Base-by-base conservation (phyloP, 768 basidiomycete species). In the Daedaleopsis sinensis region DNA sequence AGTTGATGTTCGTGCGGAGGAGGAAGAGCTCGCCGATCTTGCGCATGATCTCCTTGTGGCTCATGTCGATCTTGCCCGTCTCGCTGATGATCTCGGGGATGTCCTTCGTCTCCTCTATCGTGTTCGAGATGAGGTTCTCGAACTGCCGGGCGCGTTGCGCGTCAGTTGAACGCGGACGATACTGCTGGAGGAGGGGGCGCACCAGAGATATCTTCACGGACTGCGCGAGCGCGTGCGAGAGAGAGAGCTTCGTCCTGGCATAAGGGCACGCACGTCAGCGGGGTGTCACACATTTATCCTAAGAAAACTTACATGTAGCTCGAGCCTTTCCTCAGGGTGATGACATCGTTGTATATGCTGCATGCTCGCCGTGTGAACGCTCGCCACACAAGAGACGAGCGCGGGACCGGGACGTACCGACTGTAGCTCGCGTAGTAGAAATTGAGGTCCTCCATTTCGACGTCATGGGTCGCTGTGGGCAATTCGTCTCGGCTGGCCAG, bases 361-460 rank as follows among this genome's bases (percentile, higher is more conserved):
- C 27, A 36, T 10, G 21, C 18, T 21, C 18, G 42, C 53, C 57
- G 61, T 38, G 21, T 43, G 58, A 65, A 52, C 56, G 59, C 52
- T 43, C 37, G 55, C 57, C 57, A 57, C 50, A 38, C 48, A 16
- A 56, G 19, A 43, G 58, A 35, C 58, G 54, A 8, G 35, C 24
- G 53, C 19, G 48, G 7, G 27, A 15, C 42, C 51, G 10, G 44
- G 19, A 43, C 58, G 24, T 72, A 91, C 93, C 96, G 87, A 72
- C 94, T 96, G 72, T 98, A 98, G 69, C 95, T 94, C 8, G 96
- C 96, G 71, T 96, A 96, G 70, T 98, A 98, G 74, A 89, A 97
- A 76, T 96, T 96, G 37, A 98, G 78, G 71, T 98, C 96, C 79
- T 98, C 96, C 91, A 93, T 95, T 75, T 98, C 95, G 27, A 95